Evolutionary conservation across 768 basidiomycete genomes (phyloP).

Genomic region (Ramaria sp.): DNA sequence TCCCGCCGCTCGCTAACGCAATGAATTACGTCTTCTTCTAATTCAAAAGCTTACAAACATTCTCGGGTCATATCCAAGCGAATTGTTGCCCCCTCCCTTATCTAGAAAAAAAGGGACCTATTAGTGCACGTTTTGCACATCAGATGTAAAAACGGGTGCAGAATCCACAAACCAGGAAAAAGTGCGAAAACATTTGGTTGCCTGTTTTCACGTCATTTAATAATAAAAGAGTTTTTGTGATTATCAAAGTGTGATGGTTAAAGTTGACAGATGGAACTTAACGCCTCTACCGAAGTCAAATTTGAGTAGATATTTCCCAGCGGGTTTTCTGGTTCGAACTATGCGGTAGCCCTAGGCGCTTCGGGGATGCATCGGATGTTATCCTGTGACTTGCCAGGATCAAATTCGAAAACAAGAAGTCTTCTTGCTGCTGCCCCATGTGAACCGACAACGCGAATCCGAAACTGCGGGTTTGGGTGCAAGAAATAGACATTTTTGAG

Average conservation of each 20-base stretch:
- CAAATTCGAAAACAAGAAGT: not conserved
- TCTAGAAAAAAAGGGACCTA: too few species aligned
- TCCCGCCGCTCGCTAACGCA: too few species aligned
- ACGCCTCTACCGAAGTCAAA: not conserved
- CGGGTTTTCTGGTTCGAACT: not conserved
- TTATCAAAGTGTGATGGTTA: not conserved
- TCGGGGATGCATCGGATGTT: not conserved
- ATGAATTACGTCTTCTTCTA: too few species aligned
- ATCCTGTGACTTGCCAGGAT: not conserved
- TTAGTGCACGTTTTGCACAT: too few species aligned
- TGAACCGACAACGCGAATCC: not conserved
- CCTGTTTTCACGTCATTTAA: too few species aligned
- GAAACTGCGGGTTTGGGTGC: not conserved
- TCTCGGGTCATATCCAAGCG: too few species aligned
- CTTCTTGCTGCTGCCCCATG: not conserved
- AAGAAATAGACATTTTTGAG: not conserved
- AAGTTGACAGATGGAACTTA: not conserved
- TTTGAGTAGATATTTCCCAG: conserved; percentile 1
- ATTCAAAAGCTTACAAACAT: too few species aligned
- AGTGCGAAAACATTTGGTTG: too few species aligned
- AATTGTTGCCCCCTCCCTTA: too few species aligned
- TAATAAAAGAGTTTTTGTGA: too few species aligned
- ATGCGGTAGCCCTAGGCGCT: not conserved
- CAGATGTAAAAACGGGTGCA: too few species aligned
- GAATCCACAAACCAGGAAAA: too few species aligned